Evolutionary conservation across 2,329 filamentous ascomycete genomes (phyloP), one percentile per base, ranked within the genome.

Genomic region (Waltergamsia citrina): DNA sequence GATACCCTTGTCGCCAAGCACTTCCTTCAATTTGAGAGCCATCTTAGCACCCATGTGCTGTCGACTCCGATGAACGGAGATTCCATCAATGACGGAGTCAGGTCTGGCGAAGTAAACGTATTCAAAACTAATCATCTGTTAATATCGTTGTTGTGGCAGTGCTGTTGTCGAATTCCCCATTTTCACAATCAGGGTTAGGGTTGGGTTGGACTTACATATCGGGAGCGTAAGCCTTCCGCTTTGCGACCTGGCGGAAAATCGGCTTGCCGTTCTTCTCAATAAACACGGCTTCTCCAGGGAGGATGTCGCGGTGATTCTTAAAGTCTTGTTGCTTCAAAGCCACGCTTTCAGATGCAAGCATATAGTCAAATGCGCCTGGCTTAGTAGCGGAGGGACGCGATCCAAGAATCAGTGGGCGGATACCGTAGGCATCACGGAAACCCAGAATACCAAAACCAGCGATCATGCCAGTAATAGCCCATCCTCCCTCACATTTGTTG

Each of bases 341-440:
- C 32, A 94, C 78, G 7, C 82, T 90, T 58, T 94, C 87, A 0
- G 86, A 94, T 1, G 86, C 85, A 65, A 94, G 75, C 72, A 94
- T 86, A 63, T 93, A 94, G 57, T 94, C 87, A 39, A 60, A 80
- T 6, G 76, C 78, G 5, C 72, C 65, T 23, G 73, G 68, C 25
- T 76, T 38, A 0, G 69, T 81, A 11, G 65, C 57, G 2, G 83
- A 86, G 2, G 75, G 70, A 35, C 86, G 74, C 32, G 78, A 83
- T 27, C 87, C 87, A 8, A 94, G 62, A 30, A 84, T 74, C 43
- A 94, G 73, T 3, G 87, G 87, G 10, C 87, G 82, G 50, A 92
- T 92, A 34, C 84, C 85, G 47, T 86, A 51, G 12, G 38, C 48
- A 29, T 53, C 51, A 23, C 84, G 70, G 65, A 90, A 90, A 29